phyloP scores from a whole-genome alignment of 1,284 basidiomycete species.

The Cryptococcus sp. region DNA sequence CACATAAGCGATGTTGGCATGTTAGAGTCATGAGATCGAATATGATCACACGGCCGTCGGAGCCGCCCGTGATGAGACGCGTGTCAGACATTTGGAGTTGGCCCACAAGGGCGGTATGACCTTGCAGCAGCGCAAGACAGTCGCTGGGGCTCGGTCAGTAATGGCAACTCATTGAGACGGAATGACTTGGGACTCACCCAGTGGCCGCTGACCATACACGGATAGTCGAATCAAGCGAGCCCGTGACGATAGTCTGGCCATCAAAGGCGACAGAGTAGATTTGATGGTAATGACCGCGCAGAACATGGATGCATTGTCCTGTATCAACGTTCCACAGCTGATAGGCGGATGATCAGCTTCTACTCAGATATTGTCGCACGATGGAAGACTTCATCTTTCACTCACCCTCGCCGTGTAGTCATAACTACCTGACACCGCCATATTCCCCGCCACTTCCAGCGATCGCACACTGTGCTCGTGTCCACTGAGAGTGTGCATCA shows the following conservation, averaged over 20 bases:
- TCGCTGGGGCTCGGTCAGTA: constrained; percentile 57
- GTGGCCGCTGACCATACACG: constrained; percentile 80
- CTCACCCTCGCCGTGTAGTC: constrained; percentile 36
- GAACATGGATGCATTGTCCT: constrained; percentile 78
- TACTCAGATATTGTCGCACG: neutral
- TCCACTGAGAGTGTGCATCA: constrained; percentile 71
- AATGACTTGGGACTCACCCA: constrained; percentile 60
- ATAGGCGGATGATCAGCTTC: constrained; percentile 6
- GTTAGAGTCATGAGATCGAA: constrained; percentile 69
- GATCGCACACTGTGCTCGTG: constrained; percentile 84
- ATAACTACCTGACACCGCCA: constrained; percentile 37
- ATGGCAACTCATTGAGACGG: neutral
- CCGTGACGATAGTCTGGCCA: constrained; percentile 79
- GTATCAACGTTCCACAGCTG: constrained; percentile 83
- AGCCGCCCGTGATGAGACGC: constrained; percentile 84
- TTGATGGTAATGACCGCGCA: constrained; percentile 87
- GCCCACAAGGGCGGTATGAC: constrained; percentile 91
- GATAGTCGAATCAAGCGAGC: constrained; percentile 87
- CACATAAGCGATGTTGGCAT: constrained; percentile 56
- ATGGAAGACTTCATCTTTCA: neutral
- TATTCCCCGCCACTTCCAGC: constrained; percentile 61
- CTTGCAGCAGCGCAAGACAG: constrained; percentile 83
- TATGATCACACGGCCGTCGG: constrained; percentile 90
- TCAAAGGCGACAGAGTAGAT: constrained; percentile 94
- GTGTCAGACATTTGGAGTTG: constrained; percentile 79